Conservation (phyloP, 768 basidiomycete species). For the Russula emetica region DNA sequence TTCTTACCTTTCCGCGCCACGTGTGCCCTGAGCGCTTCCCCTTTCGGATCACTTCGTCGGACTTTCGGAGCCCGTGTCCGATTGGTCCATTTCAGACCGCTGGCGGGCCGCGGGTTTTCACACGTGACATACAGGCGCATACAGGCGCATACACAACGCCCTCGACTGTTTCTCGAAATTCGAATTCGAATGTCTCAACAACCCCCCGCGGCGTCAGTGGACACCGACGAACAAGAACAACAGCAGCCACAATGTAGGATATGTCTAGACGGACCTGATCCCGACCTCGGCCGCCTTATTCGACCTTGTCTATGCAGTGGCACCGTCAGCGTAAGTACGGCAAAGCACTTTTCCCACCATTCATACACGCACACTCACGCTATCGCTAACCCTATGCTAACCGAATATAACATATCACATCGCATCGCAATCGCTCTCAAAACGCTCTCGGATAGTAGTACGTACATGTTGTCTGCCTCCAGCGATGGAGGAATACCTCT, state of each 20-base stretch:
- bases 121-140: not conserved
- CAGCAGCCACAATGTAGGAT: constrained; percentile 81
- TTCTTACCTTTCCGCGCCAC: not conserved
- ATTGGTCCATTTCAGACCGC: no score
- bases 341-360: not conserved
- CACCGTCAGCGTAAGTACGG: constrained; percentile 62
- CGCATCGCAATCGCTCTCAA: constrained; percentile 13
- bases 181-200: not conserved
- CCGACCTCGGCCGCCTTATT: constrained; percentile 67
- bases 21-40: not conserved
- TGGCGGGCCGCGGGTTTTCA: not conserved
- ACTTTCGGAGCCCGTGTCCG: not conserved
- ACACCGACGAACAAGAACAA: constrained; percentile 11
- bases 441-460: constrained; percentile 51
- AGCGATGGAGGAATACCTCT: constrained; percentile 67
- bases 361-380: not conserved
- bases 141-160: not conserved
- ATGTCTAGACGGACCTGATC: constrained; percentile 69
- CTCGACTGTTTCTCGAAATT: no score
- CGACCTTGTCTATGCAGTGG: constrained; percentile 79
- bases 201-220: constrained; percentile 3
- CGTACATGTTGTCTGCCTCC: constrained; percentile 76
- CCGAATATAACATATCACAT: constrained; percentile 16
- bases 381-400: constrained; percentile 5
- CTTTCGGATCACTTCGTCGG: not conserved